These are phyloP conservation scores for Chalciporus piperatus DNA, from an alignment of 768 basidiomycete species.

Conservation along the genomic window DNA sequence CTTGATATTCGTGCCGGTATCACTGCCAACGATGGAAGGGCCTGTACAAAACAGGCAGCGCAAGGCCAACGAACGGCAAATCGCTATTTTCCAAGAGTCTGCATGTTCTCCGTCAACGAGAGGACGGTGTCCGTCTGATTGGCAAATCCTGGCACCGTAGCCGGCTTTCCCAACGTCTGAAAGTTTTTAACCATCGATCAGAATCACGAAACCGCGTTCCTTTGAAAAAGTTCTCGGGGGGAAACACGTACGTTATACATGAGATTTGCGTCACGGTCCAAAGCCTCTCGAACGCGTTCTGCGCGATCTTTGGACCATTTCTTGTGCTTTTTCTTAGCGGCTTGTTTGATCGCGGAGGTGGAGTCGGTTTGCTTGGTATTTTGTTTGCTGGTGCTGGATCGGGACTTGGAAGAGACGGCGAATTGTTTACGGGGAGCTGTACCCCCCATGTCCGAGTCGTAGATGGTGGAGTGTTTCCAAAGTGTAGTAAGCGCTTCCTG, in stretches of 20 bases:
- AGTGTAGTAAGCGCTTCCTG: too few species aligned
- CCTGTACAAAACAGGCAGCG: neutral
- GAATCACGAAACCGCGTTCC: neutral
- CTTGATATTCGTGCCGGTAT: neutral
- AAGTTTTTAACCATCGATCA: neutral
- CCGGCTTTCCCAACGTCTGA: conserved; percentile 12
- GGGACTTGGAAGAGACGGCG: conserved; percentile 3
- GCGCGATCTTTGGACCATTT: conserved; percentile 23
- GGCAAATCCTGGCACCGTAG: neutral
- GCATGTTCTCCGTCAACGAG: conserved; percentile 21
- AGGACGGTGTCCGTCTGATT: conserved; percentile 6
- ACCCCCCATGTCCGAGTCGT: conserved; percentile 12
- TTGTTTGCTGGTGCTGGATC: conserved; percentile 4
- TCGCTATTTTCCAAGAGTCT: conserved; percentile 15
- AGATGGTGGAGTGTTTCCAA: too few species aligned
- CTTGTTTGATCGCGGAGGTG: conserved; percentile 7
- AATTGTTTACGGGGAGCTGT: neutral
- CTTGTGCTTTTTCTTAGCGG: conserved; percentile 21
- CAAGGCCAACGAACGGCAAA: neutral
- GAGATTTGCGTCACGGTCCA: conserved; percentile 24
- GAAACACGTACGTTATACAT: conserved; percentile 24
- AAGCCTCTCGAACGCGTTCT: conserved; percentile 23
- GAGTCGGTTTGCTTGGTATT: conserved; percentile 1
- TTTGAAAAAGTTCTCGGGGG: neutral
- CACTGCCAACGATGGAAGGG: neutral